A percentile compares a stretch with the other conserved stretches of the same genome.
Conservation (phyloP, 371 early-diverging fungal species). For the Mucor indicus region DNA sequence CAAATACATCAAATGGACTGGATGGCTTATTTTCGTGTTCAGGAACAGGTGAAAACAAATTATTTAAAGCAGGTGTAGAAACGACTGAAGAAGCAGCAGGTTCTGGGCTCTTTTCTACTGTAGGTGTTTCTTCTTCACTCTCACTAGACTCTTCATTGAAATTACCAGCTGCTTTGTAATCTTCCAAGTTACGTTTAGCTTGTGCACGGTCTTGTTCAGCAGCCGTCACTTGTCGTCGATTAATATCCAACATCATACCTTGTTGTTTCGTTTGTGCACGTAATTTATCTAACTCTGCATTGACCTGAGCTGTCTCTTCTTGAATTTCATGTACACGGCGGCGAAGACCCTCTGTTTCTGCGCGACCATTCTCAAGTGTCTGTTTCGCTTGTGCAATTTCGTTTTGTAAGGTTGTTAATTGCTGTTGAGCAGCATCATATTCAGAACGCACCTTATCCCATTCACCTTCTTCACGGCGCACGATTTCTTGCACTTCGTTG, state of each 20-base stretch:
- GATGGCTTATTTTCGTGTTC: too few species aligned
- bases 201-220: conserved; percentile 44
- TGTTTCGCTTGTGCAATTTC: conserved; percentile 30
- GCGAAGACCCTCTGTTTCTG: conserved; percentile 34
- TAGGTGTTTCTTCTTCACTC: neutral
- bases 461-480: conserved; percentile 31
- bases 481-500: conserved; percentile 31
- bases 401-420: conserved; percentile 19
- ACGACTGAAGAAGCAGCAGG: conserved; percentile 3
- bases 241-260: conserved; percentile 47
- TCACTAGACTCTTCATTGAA: conserved; percentile 3
- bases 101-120: neutral
- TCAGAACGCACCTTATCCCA: conserved; percentile 29
- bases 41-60: conserved; percentile 11
- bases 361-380: conserved; percentile 31
- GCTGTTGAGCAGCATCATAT: conserved; percentile 32
- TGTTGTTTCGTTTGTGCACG: conserved; percentile 40
- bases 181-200: conserved; percentile 35
- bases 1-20: too few species aligned
- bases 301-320: conserved; percentile 29
- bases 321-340: conserved; percentile 36
- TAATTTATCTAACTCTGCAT: conserved; percentile 27
- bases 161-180: conserved; percentile 31
- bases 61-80: conserved; percentile 17
- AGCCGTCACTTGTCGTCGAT: conserved; percentile 46